Evolutionary conservation across 306 rosid species (phyloP), one percentile per base, ranked within the genome.

Genomic region (Acacia melanoxylon): DNA sequence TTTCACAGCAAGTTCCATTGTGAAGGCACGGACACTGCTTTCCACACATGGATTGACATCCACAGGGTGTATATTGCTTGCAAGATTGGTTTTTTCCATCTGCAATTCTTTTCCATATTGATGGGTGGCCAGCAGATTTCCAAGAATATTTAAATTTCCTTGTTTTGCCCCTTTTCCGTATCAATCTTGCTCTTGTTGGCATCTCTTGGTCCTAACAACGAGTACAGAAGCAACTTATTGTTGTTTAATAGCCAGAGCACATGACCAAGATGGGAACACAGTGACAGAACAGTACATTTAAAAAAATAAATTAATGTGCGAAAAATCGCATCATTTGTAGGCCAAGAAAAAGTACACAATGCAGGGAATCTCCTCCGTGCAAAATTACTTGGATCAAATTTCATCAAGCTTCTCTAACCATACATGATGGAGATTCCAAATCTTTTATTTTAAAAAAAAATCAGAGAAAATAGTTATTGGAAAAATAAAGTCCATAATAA

Each of bases 91-190:
- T 89, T 83, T 95, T 93, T 13, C 99, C 99, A 87, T 93, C 96
- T 65, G 92, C 98, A 87, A 95, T 93, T 83, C 98, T 88, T 87
- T 95, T 95, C 99, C 94, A 95, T 71, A 90, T 86, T 76, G 98
- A 91, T 83, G 99, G 97, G 84, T 80, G 93, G 67, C 99, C 98
- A 77, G 99, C 94, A 74, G 99, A 92, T 81, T 95, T 95, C 97
- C 95, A 87, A 33, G 90, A 87, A 85, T 87, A 87, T 87, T 87
- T 95, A 41, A 93, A 93, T 91, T 91, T 95, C 79, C 96, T 87
- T 81, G 99, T 87, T 85, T 91, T 95, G 41, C 99, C 99, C 76
- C 92, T 89, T 88, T 92, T 92, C 77, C 96, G 92, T 77, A 95
- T 88, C 85, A 91, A 76, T 58, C 97, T 88, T 20, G 97, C 84